Percentiles rank a stretch among this genome's conserved stretches.
Evolutionary conservation across 2,329 filamentous ascomycete species (phyloP).

Genomic region (Leptographium galeiforme): DNA sequence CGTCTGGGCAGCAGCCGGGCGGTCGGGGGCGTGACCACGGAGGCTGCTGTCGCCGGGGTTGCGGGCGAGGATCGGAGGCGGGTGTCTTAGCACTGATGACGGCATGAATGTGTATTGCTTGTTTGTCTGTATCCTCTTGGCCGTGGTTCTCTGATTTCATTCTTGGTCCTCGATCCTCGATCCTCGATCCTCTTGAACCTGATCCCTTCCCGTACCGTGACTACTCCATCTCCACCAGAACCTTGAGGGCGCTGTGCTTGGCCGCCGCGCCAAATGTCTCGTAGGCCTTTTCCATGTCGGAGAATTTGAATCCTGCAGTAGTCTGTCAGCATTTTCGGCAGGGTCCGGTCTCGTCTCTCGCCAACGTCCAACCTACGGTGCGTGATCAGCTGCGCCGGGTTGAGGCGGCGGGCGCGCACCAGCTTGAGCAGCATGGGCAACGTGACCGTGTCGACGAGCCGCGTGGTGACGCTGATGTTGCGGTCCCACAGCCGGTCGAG

Average conservation of each 20-base stretch:
- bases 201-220: background rate
- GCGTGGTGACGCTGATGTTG: conserved; percentile 37
- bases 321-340: background rate
- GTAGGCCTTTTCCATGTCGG: conserved; percentile 30
- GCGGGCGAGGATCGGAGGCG: background rate
- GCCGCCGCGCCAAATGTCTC: conserved; percentile 26
- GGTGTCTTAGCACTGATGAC: no score
- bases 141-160: no score
- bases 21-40: conserved; percentile 10
- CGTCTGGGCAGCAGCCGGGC: conserved; percentile 11
- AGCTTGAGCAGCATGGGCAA: conserved; percentile 36
- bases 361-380: conserved; percentile 25
- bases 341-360: background rate
- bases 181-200: background rate
- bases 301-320: conserved; percentile 24
- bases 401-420: conserved; percentile 25
- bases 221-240: conserved; percentile 23
- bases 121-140: no score
- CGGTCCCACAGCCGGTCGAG: conserved; percentile 40
- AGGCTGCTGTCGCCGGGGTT: conserved; percentile 1
- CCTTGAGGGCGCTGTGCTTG: conserved; percentile 29
- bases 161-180: no score
- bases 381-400: conserved; percentile 29
- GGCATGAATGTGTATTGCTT: no score
- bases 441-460: conserved; percentile 31